phyloP scores from a whole-genome alignment of 1,284 basidiomycete species.

The Cutaneotrichosporon mucoides region DNA sequence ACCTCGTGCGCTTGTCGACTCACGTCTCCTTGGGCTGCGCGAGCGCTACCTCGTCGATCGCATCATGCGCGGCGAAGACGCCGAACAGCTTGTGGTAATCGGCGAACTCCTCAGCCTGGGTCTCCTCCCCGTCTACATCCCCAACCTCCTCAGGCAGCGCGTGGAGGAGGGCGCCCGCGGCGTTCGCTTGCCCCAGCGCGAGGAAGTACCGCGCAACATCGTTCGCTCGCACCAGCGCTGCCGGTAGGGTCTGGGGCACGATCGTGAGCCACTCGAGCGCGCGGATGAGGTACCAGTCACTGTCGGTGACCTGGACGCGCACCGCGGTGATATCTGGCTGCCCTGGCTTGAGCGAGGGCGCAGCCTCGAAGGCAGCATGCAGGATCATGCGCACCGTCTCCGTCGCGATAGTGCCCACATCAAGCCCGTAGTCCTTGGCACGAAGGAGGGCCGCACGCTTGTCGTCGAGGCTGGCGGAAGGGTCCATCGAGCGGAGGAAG shows the following conservation, averaged over 20 bases:
- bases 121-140: constrained; percentile 4
- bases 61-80: constrained; percentile 36
- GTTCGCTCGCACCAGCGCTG: constrained; percentile 77
- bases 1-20: constrained; percentile 32
- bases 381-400: constrained; percentile 72
- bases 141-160: constrained; percentile 57
- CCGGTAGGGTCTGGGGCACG: constrained; percentile 64
- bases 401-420: constrained; percentile 74
- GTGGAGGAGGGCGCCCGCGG: constrained; percentile 63
- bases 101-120: constrained; percentile 33
- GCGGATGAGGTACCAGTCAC: constrained; percentile 68
- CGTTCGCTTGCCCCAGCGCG: constrained; percentile 66
- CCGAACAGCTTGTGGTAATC: constrained; percentile 30
- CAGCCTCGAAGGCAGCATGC: constrained; percentile 65
- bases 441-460: constrained; percentile 69
- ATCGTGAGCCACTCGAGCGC: constrained; percentile 94
- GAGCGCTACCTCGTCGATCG: constrained; percentile 35
- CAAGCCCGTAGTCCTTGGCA: constrained; percentile 77
- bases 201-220: constrained; percentile 82
- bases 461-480: constrained; percentile 63
- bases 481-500: constrained; percentile 76
- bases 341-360: constrained; percentile 29
- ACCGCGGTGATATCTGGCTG: constrained; percentile 57
- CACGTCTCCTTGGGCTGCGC: constrained; percentile 29
- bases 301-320: constrained; percentile 34